Percentiles rank a stretch among this genome's conserved stretches.
Evolutionary conservation across 345 rosid species (phyloP).

Genomic region (Excoecaria agallocha): DNA sequence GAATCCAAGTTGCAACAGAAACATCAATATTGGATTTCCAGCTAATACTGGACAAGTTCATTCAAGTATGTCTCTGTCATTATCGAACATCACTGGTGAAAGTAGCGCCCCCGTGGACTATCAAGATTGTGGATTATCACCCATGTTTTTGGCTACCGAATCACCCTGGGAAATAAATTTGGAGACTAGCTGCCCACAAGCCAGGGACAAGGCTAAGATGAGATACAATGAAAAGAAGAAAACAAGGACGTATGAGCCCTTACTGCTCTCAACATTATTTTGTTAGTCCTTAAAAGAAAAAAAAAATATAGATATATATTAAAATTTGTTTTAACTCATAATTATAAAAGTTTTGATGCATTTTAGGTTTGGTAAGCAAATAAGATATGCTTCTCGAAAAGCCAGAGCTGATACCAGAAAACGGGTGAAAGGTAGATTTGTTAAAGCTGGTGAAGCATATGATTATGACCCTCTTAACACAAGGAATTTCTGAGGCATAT

Average conservation of each 20-base stretch:
- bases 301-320: too few species aligned
- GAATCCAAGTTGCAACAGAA: constrained; percentile 43
- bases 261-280: neutral
- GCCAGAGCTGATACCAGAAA: constrained; percentile 93
- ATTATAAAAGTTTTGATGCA: neutral
- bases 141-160: constrained; percentile 49
- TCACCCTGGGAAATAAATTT: constrained; percentile 75
- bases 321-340: too few species aligned
- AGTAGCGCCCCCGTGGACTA: constrained; percentile 41
- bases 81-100: constrained; percentile 46
- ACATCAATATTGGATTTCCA: constrained; percentile 47
- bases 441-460: constrained; percentile 78
- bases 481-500: constrained; percentile 27
- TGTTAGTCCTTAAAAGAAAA: too few species aligned
- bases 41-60: constrained; percentile 42
- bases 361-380: constrained; percentile 76
- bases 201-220: constrained; percentile 73
- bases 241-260: constrained; percentile 47
- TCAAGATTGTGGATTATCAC: constrained; percentile 64
- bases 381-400: constrained; percentile 83
- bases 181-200: constrained; percentile 60
- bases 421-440: constrained; percentile 90
- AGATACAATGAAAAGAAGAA: constrained; percentile 82
- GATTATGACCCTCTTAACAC: constrained; percentile 62
- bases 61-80: constrained; percentile 52